These are phyloP conservation scores for Mycena venus DNA, from an alignment of 768 basidiomycete species.

Conservation along the genomic window DNA sequence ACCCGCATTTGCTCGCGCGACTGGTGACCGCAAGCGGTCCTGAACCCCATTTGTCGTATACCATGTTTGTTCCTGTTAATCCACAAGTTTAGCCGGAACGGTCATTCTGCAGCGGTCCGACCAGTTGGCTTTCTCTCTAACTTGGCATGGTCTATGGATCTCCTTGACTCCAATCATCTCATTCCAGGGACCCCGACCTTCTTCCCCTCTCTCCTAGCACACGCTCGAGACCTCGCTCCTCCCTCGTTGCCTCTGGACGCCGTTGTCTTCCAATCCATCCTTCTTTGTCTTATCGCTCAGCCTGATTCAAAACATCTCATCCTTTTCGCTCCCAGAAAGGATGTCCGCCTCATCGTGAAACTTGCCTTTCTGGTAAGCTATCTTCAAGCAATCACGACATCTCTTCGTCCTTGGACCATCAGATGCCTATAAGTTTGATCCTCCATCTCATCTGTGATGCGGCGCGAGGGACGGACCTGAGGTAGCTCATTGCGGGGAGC, in stretches of 20 bases:
- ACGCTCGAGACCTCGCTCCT: slow-evolving; percentile 56
- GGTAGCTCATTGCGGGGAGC: too few relatives aligned
- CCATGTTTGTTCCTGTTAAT: too few relatives aligned
- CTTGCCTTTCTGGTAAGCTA: slow-evolving; percentile 69
- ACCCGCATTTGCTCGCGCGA: not conserved
- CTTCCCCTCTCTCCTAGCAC: slow-evolving; percentile 62
- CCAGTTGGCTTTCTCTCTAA: too few relatives aligned
- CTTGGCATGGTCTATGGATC: not conserved
- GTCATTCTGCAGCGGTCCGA: too few relatives aligned
- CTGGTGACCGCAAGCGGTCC: not conserved
- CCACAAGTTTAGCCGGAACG: not conserved
- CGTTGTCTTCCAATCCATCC: slow-evolving; percentile 73
- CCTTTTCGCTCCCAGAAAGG: slow-evolving; percentile 75
- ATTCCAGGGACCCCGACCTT: slow-evolving; percentile 60
- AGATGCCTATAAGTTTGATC: too few relatives aligned
- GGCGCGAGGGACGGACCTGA: too few relatives aligned
- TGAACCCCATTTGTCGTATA: not conserved
- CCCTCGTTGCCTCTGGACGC: slow-evolving; percentile 69
- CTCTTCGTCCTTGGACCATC: too few relatives aligned
- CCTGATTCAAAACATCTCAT: slow-evolving; percentile 74
- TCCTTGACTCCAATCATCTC: slow-evolving; percentile 39
- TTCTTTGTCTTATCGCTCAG: slow-evolving; percentile 76
- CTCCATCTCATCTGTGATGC: not conserved
- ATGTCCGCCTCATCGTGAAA: slow-evolving; percentile 69
- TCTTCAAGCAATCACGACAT: slow-evolving; percentile 13